These are phyloP conservation scores for Penicillium mononematosum DNA, from an alignment of 495 filamentous ascomycete genomes.

Conservation along the genomic window DNA sequence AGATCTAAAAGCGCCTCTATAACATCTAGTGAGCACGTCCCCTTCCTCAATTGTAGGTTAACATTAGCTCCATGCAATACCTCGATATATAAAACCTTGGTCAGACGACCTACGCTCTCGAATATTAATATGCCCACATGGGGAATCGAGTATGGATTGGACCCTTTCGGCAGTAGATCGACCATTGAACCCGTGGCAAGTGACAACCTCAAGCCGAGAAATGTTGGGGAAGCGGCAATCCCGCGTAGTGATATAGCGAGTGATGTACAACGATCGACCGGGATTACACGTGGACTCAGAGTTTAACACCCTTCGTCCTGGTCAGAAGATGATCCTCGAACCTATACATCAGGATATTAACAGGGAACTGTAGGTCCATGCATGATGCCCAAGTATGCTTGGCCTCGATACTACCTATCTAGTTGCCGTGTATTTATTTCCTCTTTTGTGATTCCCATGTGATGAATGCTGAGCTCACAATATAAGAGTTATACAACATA, in stretches of 20 bases:
- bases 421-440: background rate
- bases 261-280: background rate
- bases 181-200: background rate
- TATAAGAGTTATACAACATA: too few relatives aligned
- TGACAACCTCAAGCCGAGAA: background rate
- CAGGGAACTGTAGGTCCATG: too few relatives aligned
- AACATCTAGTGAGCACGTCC: too few relatives aligned
- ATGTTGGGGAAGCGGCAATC: background rate
- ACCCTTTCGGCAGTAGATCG: background rate
- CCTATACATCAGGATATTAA: background rate
- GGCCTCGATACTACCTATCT: background rate
- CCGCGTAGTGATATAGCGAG: background rate
- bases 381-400: background rate
- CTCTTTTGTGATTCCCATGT: background rate
- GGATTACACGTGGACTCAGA: background rate
- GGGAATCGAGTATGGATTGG: background rate
- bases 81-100: background rate
- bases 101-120: background rate
- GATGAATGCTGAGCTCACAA: too few relatives aligned
- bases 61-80: background rate
- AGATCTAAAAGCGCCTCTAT: too few relatives aligned
- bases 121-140: background rate
- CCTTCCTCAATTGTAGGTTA: background rate
- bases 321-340: background rate
- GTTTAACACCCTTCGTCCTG: background rate